phyloP scores from a whole-genome alignment of 495 filamentous ascomycete species.

The Aspergillus ellipticus region DNA sequence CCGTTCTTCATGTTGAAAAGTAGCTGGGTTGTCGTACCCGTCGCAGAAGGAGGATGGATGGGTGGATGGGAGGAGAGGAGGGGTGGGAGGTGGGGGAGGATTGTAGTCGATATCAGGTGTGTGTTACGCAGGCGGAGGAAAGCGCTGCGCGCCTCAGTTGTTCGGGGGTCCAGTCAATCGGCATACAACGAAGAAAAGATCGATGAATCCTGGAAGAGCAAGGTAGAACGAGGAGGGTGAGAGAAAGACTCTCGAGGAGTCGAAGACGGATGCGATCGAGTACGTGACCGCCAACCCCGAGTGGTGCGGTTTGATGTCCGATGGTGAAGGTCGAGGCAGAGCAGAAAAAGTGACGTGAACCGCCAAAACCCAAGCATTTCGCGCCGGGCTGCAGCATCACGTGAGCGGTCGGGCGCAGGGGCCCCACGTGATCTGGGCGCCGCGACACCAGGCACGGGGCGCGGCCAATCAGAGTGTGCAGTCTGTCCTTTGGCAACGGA shows the following conservation, averaged over 20 bases:
- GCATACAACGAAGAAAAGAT: slow-evolving; percentile 20
- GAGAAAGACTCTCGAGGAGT: not conserved
- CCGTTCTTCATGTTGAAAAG: slow-evolving; percentile 32
- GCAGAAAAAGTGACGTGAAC: slow-evolving; percentile 30
- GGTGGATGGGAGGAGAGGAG: slow-evolving; percentile 3
- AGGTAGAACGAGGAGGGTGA: not conserved
- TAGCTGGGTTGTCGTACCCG: too few relatives aligned
- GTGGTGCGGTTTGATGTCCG: not conserved
- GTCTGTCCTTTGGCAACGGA: slow-evolving; percentile 32
- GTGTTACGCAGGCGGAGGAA: slow-evolving; percentile 13
- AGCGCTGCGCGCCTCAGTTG: slow-evolving; percentile 29
- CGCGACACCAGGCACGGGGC: slow-evolving; percentile 6
- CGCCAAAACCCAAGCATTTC: slow-evolving; percentile 20
- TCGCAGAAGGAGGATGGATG: slow-evolving; percentile 5
- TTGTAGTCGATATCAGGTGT: slow-evolving; percentile 1
- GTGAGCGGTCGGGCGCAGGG: slow-evolving; percentile 12
- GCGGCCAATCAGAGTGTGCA: slow-evolving; percentile 36
- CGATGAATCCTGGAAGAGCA: not conserved
- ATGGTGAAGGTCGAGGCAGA: not conserved
- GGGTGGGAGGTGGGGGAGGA: slow-evolving; percentile 3
- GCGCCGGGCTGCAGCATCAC: slow-evolving; percentile 19
- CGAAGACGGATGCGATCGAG: too few relatives aligned
- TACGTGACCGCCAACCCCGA: not conserved
- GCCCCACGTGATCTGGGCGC: slow-evolving; percentile 11
- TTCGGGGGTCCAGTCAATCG: slow-evolving; percentile 13